These are phyloP conservation scores for Sordariomycetes sp. DNA, from an alignment of 2,329 filamentous ascomycete species.

Conservation along the genomic window DNA sequence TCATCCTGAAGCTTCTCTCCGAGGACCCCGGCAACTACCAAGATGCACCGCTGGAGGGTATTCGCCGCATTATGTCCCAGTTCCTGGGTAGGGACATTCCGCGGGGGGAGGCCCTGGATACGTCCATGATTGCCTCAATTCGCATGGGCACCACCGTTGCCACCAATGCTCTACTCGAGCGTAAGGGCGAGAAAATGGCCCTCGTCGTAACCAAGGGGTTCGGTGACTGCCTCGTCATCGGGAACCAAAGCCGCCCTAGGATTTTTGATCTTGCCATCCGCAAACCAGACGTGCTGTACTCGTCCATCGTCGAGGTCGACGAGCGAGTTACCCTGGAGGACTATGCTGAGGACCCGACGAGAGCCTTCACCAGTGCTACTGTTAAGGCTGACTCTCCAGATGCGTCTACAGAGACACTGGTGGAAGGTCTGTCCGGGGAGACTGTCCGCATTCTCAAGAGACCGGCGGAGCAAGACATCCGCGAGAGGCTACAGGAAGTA, in stretches of 20 bases:
- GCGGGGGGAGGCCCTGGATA: constrained; percentile 68
- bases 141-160: constrained; percentile 94
- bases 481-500: constrained; percentile 42
- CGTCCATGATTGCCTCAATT: constrained; percentile 73
- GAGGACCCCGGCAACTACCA: constrained; percentile 84
- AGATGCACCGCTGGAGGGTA: constrained; percentile 84
- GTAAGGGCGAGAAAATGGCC: constrained; percentile 81
- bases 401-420: constrained; percentile 41
- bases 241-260: constrained; percentile 77
- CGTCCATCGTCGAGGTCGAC: constrained; percentile 75
- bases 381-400: constrained; percentile 34
- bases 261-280: constrained; percentile 85
- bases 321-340: constrained; percentile 87
- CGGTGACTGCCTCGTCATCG: constrained; percentile 76
- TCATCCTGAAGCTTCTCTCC: constrained; percentile 78
- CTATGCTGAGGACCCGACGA: constrained; percentile 69
- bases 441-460: constrained; percentile 51
- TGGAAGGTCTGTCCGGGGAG: constrained; percentile 55
- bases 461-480: constrained; percentile 40
- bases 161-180: constrained; percentile 79
- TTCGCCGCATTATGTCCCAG: constrained; percentile 69
- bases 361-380: constrained; percentile 13
- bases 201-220: constrained; percentile 82
- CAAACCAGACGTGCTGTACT: constrained; percentile 79
- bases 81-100: constrained; percentile 67